Conservation (phyloP, 805 yeast genomes). For the Nakazawaea ernobii region DNA sequence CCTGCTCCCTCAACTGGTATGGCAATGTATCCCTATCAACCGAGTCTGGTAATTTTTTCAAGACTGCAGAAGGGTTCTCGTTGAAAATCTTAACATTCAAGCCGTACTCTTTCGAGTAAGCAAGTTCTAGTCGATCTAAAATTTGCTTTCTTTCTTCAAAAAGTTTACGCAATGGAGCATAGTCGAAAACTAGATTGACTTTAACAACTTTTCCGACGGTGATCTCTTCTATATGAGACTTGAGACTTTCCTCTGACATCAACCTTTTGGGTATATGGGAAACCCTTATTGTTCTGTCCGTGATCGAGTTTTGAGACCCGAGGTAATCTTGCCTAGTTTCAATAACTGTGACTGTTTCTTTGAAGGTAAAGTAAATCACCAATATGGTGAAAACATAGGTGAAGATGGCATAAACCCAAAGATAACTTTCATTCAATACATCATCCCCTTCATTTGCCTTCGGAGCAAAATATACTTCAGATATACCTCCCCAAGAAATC, state of each 20-base stretch:
- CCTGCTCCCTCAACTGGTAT: slow-evolving; percentile 1
- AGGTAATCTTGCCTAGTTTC: slow-evolving; percentile 50
- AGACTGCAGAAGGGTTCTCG: slow-evolving; percentile 10
- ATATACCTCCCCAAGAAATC: not conserved
- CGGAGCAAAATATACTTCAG: slow-evolving; percentile 16
- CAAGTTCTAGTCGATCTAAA: slow-evolving; percentile 31
- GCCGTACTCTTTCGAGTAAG: slow-evolving; percentile 36
- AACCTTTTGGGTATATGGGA: slow-evolving; percentile 48
- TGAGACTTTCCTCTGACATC: slow-evolving; percentile 36
- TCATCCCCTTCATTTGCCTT: not conserved
- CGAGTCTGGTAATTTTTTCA: slow-evolving; percentile 1
- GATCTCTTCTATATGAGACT: slow-evolving; percentile 45
- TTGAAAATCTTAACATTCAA: slow-evolving; percentile 30
- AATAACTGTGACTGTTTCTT: slow-evolving; percentile 42
- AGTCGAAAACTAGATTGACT: slow-evolving; percentile 40
- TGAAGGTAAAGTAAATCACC: slow-evolving; percentile 38
- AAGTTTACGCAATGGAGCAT: slow-evolving; percentile 31
- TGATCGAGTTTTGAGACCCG: slow-evolving; percentile 54
- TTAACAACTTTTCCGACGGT: slow-evolving; percentile 51
- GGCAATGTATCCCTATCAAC: slow-evolving; percentile 7
- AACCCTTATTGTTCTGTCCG: slow-evolving; percentile 52
- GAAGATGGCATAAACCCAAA: slow-evolving; percentile 50
- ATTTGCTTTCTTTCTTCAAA: slow-evolving; percentile 29
- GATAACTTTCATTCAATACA: slow-evolving; percentile 19
- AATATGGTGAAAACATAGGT: slow-evolving; percentile 48